phyloP scores from a whole-genome alignment of 768 basidiomycete species.

The Pisolithus albus region DNA sequence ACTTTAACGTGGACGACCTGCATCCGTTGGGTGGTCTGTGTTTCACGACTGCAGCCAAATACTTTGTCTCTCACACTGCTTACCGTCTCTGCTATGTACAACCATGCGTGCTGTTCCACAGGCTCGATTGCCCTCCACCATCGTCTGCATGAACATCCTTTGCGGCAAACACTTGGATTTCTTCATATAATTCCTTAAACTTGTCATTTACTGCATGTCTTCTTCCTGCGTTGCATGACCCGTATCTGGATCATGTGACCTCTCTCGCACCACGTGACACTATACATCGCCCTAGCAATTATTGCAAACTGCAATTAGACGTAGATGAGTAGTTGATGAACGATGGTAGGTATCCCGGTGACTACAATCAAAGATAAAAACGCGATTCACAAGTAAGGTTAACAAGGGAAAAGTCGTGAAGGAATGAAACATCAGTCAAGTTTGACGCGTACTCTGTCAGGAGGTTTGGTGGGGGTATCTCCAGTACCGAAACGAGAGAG shows the following conservation, averaged over 20 bases:
- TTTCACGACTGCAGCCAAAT: too few species aligned
- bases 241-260: neutral
- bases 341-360: conserved; percentile 8
- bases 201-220: neutral
- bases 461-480: conserved; percentile 24
- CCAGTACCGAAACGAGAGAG: conserved; percentile 22
- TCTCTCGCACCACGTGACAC: neutral
- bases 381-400: conserved; percentile 22
- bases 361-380: conserved; percentile 17
- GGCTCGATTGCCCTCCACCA: neutral
- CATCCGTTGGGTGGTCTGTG: too few species aligned
- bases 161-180: neutral
- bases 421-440: conserved; percentile 20
- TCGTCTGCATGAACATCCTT: neutral
- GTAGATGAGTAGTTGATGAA: conserved; percentile 8
- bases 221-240: too few species aligned
- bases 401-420: conserved; percentile 9
- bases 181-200: neutral
- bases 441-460: conserved; percentile 32
- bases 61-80: too few species aligned
- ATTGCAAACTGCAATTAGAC: conserved; percentile 3
- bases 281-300: too few species aligned
- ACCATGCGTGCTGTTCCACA: neutral
- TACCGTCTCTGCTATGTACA: too few species aligned
- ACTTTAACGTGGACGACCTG: too few species aligned